Evolutionary conservation across 352 stramenopile species (phyloP).

Genomic region (Aphanomyces astaci): DNA sequence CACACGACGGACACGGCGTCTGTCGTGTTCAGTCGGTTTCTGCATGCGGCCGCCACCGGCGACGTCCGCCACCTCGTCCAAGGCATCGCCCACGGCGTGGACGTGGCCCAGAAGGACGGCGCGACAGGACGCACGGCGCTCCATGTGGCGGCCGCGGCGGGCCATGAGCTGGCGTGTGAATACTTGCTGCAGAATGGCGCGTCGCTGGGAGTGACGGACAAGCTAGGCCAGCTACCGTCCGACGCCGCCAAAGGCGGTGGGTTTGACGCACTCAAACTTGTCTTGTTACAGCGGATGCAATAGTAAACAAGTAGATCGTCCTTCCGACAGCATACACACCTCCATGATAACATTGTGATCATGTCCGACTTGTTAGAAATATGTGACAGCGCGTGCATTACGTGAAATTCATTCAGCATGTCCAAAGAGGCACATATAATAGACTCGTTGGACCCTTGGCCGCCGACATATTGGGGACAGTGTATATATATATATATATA

Average conservation of each 20-base stretch:
- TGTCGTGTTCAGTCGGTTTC: constrained; percentile 41
- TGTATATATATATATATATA: too few relatives aligned
- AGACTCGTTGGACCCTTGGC: too few relatives aligned
- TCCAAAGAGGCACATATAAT: too few relatives aligned
- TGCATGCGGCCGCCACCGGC: constrained; percentile 35
- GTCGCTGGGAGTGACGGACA: constrained; percentile 47
- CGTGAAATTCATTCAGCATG: too few relatives aligned
- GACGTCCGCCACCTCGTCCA: constrained; percentile 60
- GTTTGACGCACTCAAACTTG: constrained; percentile 53
- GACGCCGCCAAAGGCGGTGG: constrained; percentile 51
- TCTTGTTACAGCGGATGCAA: constrained; percentile 64
- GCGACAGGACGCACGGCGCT: constrained; percentile 50
- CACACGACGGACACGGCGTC: constrained; percentile 15
- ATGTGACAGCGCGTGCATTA: too few relatives aligned
- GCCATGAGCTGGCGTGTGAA: constrained; percentile 47
- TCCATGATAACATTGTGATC: too few relatives aligned
- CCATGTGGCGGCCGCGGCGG: constrained; percentile 37
- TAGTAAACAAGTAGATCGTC: not conserved
- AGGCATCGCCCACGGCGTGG: constrained; percentile 63
- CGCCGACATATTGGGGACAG: too few relatives aligned
- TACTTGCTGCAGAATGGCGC: constrained; percentile 76
- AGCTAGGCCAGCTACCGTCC: constrained; percentile 41
- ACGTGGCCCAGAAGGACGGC: constrained; percentile 27
- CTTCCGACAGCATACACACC: too few relatives aligned
- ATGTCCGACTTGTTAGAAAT: too few relatives aligned